Conservation (phyloP, 805 yeast species). For the Blastobotrys americana region DNA sequence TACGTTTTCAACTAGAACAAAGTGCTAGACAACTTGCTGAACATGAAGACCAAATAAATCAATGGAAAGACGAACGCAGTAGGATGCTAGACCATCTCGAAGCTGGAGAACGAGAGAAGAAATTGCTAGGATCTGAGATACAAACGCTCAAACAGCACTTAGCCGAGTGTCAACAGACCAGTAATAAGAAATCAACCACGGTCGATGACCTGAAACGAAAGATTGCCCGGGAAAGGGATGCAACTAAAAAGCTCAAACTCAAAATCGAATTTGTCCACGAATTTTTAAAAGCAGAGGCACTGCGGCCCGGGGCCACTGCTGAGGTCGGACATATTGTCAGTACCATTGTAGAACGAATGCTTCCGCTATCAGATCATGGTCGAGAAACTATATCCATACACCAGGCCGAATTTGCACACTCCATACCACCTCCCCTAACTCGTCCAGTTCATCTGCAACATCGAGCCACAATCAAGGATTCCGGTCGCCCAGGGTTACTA, state of each 20-base stretch:
- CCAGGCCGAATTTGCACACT: too few relatives aligned
- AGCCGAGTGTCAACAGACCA: neutral
- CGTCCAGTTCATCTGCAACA: too few relatives aligned
- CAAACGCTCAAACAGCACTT: neutral
- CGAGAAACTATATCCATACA: too few relatives aligned
- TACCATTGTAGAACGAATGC: neutral
- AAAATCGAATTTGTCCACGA: neutral
- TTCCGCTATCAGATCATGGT: too few relatives aligned
- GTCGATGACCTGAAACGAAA: neutral
- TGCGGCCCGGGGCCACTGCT: neutral
- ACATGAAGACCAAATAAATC: neutral
- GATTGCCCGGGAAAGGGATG: neutral
- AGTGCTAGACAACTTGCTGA: neutral
- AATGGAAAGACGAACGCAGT: neutral
- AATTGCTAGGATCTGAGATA: neutral
- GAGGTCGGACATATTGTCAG: neutral
- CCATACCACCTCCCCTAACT: too few relatives aligned
- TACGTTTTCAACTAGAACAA: neutral
- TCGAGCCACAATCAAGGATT: too few relatives aligned
- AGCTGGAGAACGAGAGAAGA: neutral
- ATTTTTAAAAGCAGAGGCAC: neutral
- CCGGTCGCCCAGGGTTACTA: too few relatives aligned
- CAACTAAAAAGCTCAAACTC: neutral
- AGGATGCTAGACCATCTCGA: neutral
- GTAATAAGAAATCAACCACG: neutral